Percentiles rank a stretch among this genome's conserved stretches.
Evolutionary conservation across 306 rosid genomes (phyloP).

Genomic region (Hylodesmum podocarpum): DNA sequence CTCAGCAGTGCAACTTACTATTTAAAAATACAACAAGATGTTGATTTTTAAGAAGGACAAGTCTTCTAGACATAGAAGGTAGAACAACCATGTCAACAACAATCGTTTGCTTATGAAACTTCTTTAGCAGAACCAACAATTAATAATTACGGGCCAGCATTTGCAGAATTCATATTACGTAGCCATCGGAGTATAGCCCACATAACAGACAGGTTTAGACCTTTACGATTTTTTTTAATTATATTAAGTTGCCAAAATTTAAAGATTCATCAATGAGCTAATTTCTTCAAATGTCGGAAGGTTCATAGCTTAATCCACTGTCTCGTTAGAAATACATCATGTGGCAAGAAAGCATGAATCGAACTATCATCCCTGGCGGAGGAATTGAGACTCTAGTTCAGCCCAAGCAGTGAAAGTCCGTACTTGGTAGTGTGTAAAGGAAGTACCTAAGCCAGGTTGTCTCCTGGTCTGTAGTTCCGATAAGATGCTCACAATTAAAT

Average conservation of each 20-base stretch:
- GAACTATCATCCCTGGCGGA: conserved; percentile 75
- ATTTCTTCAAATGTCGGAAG: conserved; percentile 72
- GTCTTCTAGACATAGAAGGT: not conserved
- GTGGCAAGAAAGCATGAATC: conserved; percentile 71
- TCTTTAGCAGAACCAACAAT: not conserved
- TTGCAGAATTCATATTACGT: conserved; percentile 33
- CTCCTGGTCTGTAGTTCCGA: too few species aligned
- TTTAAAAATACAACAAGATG: not conserved
- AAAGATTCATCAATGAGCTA: conserved; percentile 60
- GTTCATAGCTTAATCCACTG: conserved; percentile 87
- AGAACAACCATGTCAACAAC: conserved; percentile 20
- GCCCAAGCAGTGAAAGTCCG: too few species aligned
- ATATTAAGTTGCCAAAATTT: conserved; percentile 27
- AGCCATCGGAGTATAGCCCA: conserved; percentile 29
- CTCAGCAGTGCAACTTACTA: not conserved
- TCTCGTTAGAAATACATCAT: too few species aligned
- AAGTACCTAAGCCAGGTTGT: too few species aligned
- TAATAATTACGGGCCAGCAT: conserved; percentile 20
- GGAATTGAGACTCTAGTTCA: too few species aligned
- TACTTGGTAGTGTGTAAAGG: too few species aligned
- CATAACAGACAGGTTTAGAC: conserved; percentile 30
- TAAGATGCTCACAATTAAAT: too few species aligned
- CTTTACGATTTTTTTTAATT: conserved; percentile 29
- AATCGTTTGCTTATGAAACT: conserved; percentile 17
- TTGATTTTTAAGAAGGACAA: conserved; percentile 14